Percentiles rank a stretch among this genome's conserved stretches.
Conservation (phyloP, 129 eudicot genomes). For the Artemisia annua region DNA sequence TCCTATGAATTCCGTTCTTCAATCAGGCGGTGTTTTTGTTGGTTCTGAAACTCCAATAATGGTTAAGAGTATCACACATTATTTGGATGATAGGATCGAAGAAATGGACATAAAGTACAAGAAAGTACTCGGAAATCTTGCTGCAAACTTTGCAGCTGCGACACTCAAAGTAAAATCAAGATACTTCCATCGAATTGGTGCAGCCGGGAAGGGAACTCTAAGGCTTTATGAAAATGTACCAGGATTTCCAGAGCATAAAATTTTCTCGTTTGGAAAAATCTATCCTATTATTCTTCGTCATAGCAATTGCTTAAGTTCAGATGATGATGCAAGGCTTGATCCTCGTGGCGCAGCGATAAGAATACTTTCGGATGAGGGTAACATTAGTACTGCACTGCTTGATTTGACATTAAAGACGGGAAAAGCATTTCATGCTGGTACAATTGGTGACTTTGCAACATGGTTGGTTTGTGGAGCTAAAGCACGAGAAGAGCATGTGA, state of each 20-base stretch:
- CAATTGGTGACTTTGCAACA: conserved; percentile 53
- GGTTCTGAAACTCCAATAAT: conserved; percentile 48
- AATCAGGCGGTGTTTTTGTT: conserved; percentile 45
- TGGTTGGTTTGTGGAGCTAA: conserved; percentile 50
- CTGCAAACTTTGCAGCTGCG: conserved; percentile 55
- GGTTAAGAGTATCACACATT: conserved; percentile 35
- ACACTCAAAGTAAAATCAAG: conserved; percentile 51
- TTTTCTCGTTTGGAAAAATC: conserved; percentile 42
- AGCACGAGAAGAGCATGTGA: conserved; percentile 53
- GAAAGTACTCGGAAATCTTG: conserved; percentile 57
- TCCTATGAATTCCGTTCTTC: conserved; percentile 44
- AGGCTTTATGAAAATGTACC: conserved; percentile 37
- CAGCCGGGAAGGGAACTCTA: conserved; percentile 51
- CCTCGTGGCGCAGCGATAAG: conserved; percentile 62
- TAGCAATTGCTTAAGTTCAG: conserved; percentile 60
- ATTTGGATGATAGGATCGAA: conserved; percentile 43
- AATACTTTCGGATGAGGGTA: conserved; percentile 41
- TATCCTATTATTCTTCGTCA: conserved; percentile 51
- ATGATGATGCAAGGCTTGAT: conserved; percentile 59
- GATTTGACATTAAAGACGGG: conserved; percentile 56
- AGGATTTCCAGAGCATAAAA: conserved; percentile 40
- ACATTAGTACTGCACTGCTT: conserved; percentile 27
- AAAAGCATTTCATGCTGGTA: conserved; percentile 55
- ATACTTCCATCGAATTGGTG: conserved; percentile 65
- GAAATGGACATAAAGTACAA: conserved; percentile 42